Percentiles rank a stretch among this genome's conserved stretches.
Conservation (phyloP, 257 asterid species). For the Ajuga chamaepitys region DNA sequence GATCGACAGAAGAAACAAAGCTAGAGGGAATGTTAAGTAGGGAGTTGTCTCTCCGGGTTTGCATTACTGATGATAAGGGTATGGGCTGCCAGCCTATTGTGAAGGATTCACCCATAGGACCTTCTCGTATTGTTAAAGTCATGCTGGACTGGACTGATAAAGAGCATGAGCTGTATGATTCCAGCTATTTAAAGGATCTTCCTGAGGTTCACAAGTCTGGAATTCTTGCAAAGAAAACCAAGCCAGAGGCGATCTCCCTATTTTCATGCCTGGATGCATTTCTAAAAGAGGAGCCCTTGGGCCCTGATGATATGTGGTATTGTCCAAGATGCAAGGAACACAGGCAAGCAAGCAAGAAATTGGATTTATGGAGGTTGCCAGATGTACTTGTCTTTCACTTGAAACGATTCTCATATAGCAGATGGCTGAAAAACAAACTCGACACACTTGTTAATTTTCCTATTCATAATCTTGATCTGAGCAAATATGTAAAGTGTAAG, state of each 20-base stretch:
- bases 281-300: conserved; percentile 92
- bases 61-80: conserved; percentile 63
- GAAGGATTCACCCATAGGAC: conserved; percentile 54
- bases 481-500: conserved; percentile 64
- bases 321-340: conserved; percentile 94
- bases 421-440: conserved; percentile 90
- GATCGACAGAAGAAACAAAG: conserved; percentile 34
- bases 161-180: conserved; percentile 58
- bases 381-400: conserved; percentile 83
- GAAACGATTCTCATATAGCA: conserved; percentile 82
- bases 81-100: conserved; percentile 47
- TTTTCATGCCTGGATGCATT: conserved; percentile 95
- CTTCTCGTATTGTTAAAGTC: conserved; percentile 43
- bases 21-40: conserved; percentile 40
- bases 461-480: conserved; percentile 64
- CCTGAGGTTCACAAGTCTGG: conserved; percentile 83
- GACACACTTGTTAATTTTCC: conserved; percentile 92
- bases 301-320: conserved; percentile 99
- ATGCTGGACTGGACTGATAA: conserved; percentile 77
- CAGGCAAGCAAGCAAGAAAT: conserved; percentile 88
- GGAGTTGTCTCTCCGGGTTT: conserved; percentile 62
- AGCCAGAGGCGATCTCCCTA: conserved; percentile 81
- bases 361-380: conserved; percentile 93
- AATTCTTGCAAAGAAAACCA: conserved; percentile 67
- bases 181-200: conserved; percentile 66